Evolutionary conservation across 345 rosid species (phyloP), one percentile per base, ranked within the genome.

Genomic region (Citrus unshiu): DNA sequence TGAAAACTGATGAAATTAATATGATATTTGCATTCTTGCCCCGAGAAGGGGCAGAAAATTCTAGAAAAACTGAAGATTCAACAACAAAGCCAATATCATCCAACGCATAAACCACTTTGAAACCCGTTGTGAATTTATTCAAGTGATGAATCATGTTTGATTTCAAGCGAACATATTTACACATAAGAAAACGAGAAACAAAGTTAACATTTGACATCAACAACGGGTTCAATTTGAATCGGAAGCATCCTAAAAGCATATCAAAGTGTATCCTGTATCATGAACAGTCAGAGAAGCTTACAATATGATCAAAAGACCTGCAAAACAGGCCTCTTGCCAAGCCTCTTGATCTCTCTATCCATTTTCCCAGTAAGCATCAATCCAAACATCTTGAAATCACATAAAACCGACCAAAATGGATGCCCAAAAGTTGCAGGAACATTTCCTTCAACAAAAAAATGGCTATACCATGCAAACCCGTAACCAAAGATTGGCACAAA

Each of bases 341-440:
- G 97, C 81, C 98, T 86, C 89, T 95, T 95, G 79, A 93, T 91
- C 89, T 95, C 99, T 77, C 85, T 92, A 76, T 95, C 99, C 99
- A 95, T 91, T 46, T 87, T 85, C 68, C 99, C 99, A 14, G 95
- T 92, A 39, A 93, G 89, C 99, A 93, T 95, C 84, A 95, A 79
- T 2, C 93, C 92, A 82, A 93, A 95, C 99, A 95, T 95, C 90
- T 91, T 92, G 79, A 72, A 89, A 87, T 93, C 98, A 81, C 98
- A 95, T 2, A 88, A 76, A 72, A 93, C 81, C 24, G 99, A 93
- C 98, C 98, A 93, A 75, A 95, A 30, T 21, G 98, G 98, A 81
- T 93, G 99, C 62, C 94, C 98, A 82, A 90, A 93, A 74, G 89
- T 86, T 19, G 93, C 92, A 24, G 95, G 97, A 79, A 88, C 81